Evolutionary conservation across 2,329 filamentous ascomycete genomes (phyloP).

Genomic region (Alternaria sp.): DNA sequence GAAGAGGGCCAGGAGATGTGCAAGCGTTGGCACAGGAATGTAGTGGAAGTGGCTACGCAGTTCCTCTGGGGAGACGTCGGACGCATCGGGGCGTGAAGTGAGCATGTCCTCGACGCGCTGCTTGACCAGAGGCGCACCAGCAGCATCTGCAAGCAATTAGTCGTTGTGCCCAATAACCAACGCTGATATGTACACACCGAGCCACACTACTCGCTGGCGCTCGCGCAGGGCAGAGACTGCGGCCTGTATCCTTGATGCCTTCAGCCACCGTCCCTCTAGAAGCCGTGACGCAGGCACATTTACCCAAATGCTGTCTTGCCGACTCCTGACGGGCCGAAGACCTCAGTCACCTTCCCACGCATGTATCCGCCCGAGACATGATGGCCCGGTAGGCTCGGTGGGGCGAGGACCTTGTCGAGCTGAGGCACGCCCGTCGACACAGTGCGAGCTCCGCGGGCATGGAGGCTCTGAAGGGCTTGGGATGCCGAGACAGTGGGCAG

Average conservation of each 20-base stretch:
- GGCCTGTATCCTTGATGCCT: slow-evolving; percentile 70
- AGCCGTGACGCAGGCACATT: slow-evolving; percentile 45
- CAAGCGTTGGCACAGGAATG: slow-evolving; percentile 66
- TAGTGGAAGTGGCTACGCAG: slow-evolving; percentile 68
- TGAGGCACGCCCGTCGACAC: slow-evolving; percentile 59
- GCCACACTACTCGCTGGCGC: slow-evolving; percentile 77
- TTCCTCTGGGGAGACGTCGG: slow-evolving; percentile 35
- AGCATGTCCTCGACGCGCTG: slow-evolving; percentile 61
- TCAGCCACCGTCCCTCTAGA: slow-evolving; percentile 32
- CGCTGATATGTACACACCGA: slow-evolving; percentile 67
- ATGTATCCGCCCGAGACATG: slow-evolving; percentile 64
- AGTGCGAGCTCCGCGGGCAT: slow-evolving; percentile 59
- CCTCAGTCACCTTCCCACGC: slow-evolving; percentile 81
- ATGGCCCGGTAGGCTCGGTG: slow-evolving; percentile 36
- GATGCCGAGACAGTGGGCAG: slow-evolving; percentile 80
- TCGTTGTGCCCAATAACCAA: slow-evolving; percentile 17
- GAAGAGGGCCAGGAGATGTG: slow-evolving; percentile 76
- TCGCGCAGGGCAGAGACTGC: slow-evolving; percentile 69
- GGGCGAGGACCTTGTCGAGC: slow-evolving; percentile 56
- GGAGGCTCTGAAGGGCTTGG: slow-evolving; percentile 71
- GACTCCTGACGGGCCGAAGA: slow-evolving; percentile 86
- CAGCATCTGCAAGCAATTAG: slow-evolving; percentile 56
- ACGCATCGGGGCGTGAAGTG: slow-evolving; percentile 21
- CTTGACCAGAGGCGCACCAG: slow-evolving; percentile 59
- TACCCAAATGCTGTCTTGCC: slow-evolving; percentile 88